phyloP scores from a whole-genome alignment of 306 rosid species.

The Crotalaria pallida region DNA sequence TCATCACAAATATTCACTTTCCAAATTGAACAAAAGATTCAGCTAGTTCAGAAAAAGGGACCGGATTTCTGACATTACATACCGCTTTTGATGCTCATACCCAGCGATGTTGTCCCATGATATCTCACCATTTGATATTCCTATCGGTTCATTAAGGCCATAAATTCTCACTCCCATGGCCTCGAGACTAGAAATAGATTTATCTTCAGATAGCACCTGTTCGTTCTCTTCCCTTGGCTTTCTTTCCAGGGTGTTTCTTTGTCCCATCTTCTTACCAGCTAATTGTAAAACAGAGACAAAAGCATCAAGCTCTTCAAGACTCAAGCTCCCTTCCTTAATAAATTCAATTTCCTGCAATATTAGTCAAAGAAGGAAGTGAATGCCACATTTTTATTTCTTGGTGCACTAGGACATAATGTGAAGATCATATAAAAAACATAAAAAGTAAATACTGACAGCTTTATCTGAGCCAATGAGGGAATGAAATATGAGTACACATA shows the following conservation, averaged over 20 bases:
- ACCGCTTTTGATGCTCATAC: constrained; percentile 83
- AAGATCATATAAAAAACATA: constrained; percentile 8
- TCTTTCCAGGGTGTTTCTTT: constrained; percentile 35
- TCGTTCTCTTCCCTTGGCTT: constrained; percentile 42
- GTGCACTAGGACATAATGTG: constrained; percentile 2
- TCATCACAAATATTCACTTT: neutral
- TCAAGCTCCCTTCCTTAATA: constrained; percentile 64
- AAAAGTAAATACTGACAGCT: constrained; percentile 51
- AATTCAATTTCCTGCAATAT: constrained; percentile 84
- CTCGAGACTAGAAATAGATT: constrained; percentile 65
- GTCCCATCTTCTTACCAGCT: constrained; percentile 57
- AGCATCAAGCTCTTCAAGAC: constrained; percentile 71
- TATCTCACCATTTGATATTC: constrained; percentile 40
- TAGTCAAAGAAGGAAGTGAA: neutral
- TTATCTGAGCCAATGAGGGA: constrained; percentile 62
- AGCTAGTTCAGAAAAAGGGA: neutral
- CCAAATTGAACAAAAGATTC: neutral
- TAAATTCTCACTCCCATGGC: constrained; percentile 82
- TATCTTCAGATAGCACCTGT: constrained; percentile 50
- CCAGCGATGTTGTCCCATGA: constrained; percentile 93
- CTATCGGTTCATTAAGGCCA: constrained; percentile 51
- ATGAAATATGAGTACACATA: constrained; percentile 57
- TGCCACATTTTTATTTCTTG: neutral
- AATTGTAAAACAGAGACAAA: constrained; percentile 67
- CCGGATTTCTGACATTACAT: constrained; percentile 11